These are phyloP conservation scores for Talinum fruticosum DNA, from an alignment of 148 eudicot genomes.

Conservation along the genomic window DNA sequence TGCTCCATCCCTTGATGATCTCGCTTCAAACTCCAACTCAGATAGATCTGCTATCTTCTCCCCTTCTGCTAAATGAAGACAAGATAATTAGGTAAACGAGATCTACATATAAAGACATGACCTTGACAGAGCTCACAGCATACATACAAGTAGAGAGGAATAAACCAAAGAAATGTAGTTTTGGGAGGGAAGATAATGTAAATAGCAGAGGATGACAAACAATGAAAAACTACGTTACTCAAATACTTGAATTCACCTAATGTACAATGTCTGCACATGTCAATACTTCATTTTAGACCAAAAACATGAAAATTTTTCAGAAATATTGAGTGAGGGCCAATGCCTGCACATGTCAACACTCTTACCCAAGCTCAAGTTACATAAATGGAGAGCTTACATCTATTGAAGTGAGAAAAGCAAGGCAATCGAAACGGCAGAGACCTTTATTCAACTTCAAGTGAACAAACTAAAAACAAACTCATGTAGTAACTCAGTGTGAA, in stretches of 20 bases:
- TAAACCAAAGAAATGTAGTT: not conserved
- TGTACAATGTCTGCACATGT: not conserved
- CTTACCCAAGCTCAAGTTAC: too few species aligned
- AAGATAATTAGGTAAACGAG: conserved; percentile 5
- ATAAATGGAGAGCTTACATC: too few species aligned
- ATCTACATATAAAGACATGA: not conserved
- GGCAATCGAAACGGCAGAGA: too few species aligned
- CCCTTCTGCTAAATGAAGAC: conserved; percentile 35
- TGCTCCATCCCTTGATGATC: conserved; percentile 74
- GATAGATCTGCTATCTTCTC: conserved; percentile 49
- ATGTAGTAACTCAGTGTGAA: not conserved
- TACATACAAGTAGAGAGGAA: not conserved
- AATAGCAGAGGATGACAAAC: not conserved
- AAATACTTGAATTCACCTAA: not conserved
- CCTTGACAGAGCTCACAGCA: not conserved
- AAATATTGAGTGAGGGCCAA: too few species aligned
- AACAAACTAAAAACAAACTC: not conserved
- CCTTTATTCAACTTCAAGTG: not conserved
- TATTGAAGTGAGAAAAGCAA: too few species aligned
- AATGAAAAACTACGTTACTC: too few species aligned
- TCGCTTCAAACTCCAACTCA: conserved; percentile 76
- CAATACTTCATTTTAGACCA: too few species aligned
- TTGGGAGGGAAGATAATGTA: not conserved
- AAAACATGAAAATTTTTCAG: not conserved
- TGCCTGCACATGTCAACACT: too few species aligned